phyloP scores from a whole-genome alignment of 805 yeast genomes.

The Maudiozyma pseudohumilis region DNA sequence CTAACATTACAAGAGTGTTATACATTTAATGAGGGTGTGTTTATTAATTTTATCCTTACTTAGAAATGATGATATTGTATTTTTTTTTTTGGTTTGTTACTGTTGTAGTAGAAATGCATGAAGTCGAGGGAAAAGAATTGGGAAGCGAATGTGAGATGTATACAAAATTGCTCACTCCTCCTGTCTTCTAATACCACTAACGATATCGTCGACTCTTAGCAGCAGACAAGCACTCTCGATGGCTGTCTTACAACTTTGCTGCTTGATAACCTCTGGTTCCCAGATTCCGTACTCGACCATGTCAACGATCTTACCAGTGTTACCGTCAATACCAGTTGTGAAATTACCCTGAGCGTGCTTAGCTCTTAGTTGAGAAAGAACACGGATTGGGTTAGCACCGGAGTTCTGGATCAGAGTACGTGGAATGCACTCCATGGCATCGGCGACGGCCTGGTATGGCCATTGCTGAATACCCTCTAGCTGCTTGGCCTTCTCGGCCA shows the following conservation, averaged over 20 bases:
- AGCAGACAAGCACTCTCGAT: slow-evolving; percentile 93
- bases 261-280: slow-evolving; percentile 98
- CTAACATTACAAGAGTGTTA: background rate
- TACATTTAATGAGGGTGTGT: background rate
- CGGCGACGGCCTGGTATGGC: slow-evolving; percentile 98
- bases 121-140: background rate
- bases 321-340: slow-evolving; percentile 92
- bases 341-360: slow-evolving; percentile 85
- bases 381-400: slow-evolving; percentile 91
- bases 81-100: background rate
- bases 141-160: no score
- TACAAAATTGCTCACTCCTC: slow-evolving; percentile 13
- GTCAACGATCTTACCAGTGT: slow-evolving; percentile 84
- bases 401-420: slow-evolving; percentile 95
- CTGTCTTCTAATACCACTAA: slow-evolving; percentile 77
- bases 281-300: slow-evolving; percentile 95
- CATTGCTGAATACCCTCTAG: slow-evolving; percentile 94
- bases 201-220: slow-evolving; percentile 94
- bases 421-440: slow-evolving; percentile 97
- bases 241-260: slow-evolving; percentile 95
- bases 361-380: slow-evolving; percentile 85
- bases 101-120: background rate
- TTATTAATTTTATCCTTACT: background rate
- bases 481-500: slow-evolving; percentile 82
- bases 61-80: background rate